Conservation (phyloP, 768 basidiomycete species). For the Russula lepida region DNA sequence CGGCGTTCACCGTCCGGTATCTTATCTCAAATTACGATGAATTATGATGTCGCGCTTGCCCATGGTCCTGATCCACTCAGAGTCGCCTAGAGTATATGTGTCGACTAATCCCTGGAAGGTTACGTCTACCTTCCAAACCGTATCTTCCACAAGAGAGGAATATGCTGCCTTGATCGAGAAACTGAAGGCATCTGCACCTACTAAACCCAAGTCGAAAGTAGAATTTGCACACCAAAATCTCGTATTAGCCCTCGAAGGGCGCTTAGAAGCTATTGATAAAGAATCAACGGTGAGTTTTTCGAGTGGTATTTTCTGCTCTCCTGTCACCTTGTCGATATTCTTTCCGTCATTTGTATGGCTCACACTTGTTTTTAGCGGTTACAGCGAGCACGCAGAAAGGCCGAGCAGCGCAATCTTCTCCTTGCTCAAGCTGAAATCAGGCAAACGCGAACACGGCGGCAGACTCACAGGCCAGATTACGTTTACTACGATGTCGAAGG, state of each 20-base stretch:
- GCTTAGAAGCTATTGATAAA: constrained; percentile 56
- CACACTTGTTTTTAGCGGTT: constrained; percentile 46
- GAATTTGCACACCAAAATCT: constrained; percentile 56
- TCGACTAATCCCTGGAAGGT: constrained; percentile 91
- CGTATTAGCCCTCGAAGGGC: constrained; percentile 51
- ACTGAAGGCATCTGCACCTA: constrained; percentile 45
- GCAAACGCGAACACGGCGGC: constrained; percentile 69
- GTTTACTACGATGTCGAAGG: constrained; percentile 61
- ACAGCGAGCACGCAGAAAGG: constrained; percentile 57
- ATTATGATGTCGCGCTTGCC: constrained; percentile 21
- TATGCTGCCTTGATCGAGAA: constrained; percentile 57
- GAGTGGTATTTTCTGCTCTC: background rate
- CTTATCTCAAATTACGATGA: constrained; percentile 22
- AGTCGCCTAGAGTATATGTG: constrained; percentile 75
- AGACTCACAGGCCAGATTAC: constrained; percentile 70
- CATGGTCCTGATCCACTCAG: constrained; percentile 31
- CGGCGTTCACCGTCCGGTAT: constrained; percentile 30
- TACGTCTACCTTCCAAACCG: constrained; percentile 62
- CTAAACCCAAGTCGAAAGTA: constrained; percentile 41
- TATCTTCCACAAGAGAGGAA: constrained; percentile 66
- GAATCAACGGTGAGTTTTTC: constrained; percentile 58
- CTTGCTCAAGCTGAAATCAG: constrained; percentile 71
- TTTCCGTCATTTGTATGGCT: background rate
- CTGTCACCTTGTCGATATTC: background rate
- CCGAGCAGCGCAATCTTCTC: constrained; percentile 55